A percentile compares a stretch with the other conserved stretches of the same genome.
Conservation (phyloP, 768 basidiomycete species). For the Podaxis mareebaensis region DNA sequence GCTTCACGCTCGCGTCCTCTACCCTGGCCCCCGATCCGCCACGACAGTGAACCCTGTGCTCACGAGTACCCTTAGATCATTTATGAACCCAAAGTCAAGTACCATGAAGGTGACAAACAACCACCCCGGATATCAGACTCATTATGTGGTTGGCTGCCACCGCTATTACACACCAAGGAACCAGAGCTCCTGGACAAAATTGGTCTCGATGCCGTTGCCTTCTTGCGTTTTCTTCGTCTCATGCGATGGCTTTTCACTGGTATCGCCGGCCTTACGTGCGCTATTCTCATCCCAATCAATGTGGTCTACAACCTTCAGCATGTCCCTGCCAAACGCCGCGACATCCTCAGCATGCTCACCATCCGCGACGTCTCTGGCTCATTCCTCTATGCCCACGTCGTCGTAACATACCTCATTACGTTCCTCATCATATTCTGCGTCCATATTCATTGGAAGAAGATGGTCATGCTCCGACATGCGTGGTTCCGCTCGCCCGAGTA, state of each 20-base stretch:
- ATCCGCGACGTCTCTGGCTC: slow-evolving; percentile 78
- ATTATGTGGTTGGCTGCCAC: slow-evolving; percentile 87
- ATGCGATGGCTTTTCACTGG: slow-evolving; percentile 70
- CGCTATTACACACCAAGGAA: slow-evolving; percentile 80
- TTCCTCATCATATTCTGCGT: slow-evolving; percentile 70
- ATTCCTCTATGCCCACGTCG: slow-evolving; percentile 83
- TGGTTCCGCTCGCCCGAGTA: slow-evolving; percentile 95
- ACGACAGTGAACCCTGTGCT: not conserved
- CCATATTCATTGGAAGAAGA: slow-evolving; percentile 72
- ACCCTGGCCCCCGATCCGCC: not conserved
- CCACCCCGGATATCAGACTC: slow-evolving; percentile 83
- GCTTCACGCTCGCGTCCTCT: not conserved
- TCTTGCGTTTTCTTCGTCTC: slow-evolving; percentile 88
- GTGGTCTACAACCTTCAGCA: slow-evolving; percentile 77
- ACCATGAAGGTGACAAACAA: slow-evolving; percentile 73
- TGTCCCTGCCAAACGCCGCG: slow-evolving; percentile 49
- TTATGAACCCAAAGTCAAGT: slow-evolving; percentile 94
- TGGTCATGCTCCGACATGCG: slow-evolving; percentile 74
- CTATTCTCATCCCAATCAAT: slow-evolving; percentile 84
- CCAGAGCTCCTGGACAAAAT: slow-evolving; percentile 86
- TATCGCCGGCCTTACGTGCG: slow-evolving; percentile 65
- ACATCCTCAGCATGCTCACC: slow-evolving; percentile 78
- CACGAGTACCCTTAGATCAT: slow-evolving; percentile 53
- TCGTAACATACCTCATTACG: slow-evolving; percentile 79
- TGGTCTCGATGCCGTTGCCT: slow-evolving; percentile 92